Base-by-base conservation (phyloP, 2,329 filamentous ascomycete species). In the Neopestalotiopsis sp. region DNA sequence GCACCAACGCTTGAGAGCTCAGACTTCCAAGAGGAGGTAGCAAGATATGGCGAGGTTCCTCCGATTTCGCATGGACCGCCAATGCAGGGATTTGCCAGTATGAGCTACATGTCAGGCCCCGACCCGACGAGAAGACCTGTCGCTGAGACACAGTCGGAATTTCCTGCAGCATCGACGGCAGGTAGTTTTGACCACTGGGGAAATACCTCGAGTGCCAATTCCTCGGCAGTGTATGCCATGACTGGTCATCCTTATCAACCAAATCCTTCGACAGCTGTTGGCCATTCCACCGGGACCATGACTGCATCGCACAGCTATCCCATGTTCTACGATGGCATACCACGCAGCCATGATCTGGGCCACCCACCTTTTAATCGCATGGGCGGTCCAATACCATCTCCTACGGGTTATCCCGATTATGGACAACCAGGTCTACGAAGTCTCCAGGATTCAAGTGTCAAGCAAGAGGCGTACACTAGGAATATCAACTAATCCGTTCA, bases 1-100 rank as follows among this genome's bases (percentile, higher is more conserved):
- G 73, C 77, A 24, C 74, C 82, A 6, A 75, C 80, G n/a, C 79
- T 86, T 66, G 77, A 87, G 65, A 76, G 80, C 40, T 71, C 81
- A 1, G 85, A 84, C 7, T 79, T 87, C 56, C 70, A 78, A 17
- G 67, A 81, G 12, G 83, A 84, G 74, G 69, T 79, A 70, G 57
- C 81, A 24, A 28, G 57, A 9, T 68, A 68, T 34, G 32, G 32
- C 32, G 67, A 68, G 13, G 61, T 32, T n/a, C 13, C 34, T 24
- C 12, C 20, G 17, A 63, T 68, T 13, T n/a, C 67, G 13, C 24
- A n/a, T n/a, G 63, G 34, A 28, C 24, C 57, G n/a, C 30, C 64
- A 9, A 59, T 70, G 2, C 64, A 68, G 40, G 30, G 59, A 53
- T 42, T 69, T 38, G 57, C 63, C 14, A 65, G 61, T 4, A 65